Base-by-base conservation (phyloP, 139 green algal genomes). In the Chlamydomonas asymmetrica region DNA sequence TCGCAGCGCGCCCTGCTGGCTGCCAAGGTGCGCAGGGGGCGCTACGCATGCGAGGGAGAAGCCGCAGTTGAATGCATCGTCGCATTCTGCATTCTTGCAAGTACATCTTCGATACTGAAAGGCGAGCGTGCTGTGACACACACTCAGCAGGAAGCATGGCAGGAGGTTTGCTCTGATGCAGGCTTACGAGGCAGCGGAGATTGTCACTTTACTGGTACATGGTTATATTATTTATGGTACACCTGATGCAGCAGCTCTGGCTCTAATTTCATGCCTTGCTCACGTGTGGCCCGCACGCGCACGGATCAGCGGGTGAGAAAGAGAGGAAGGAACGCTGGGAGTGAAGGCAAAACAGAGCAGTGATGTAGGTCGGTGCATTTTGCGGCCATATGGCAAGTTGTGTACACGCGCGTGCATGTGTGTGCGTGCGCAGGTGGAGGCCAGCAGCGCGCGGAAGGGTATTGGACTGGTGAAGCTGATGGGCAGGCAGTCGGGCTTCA, bases 391-490 rank as follows among this genome's bases (percentile, higher is more conserved):
- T n/a, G n/a, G n/a, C n/a, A n/a, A n/a, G n/a, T n/a, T n/a, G n/a
- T n/a, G n/a, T n/a, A n/a, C n/a, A n/a, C n/a, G n/a, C n/a, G n/a
- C n/a, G n/a, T n/a, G n/a, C n/a, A n/a, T n/a, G n/a, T n/a, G n/a
- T n/a, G n/a, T n/a, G n/a, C n/a, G n/a, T n/a, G 4, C 59, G 2
- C 57, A 82, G 78, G 74, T 98, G 48, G 95, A 99, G 89, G 94
- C 96, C 4, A 86, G 75, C 78, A 88, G 72, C 31, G 92, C 91
- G 3, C 78, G 83, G 38, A 78, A 89, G 13, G 96, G 96, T 63
- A 94, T 99, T 38, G 93, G 92, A 27, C 71, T 99, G 43, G 96
- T 99, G 31, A 99, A 99, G 87, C 90, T 99, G 54, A 99, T 99
- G 96, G 96, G 96, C 5, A 84, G 96, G 13, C 89, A 97, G 81